Conservation (phyloP, 371 early-diverging fungal genomes). For the Mucor mucedo region DNA sequence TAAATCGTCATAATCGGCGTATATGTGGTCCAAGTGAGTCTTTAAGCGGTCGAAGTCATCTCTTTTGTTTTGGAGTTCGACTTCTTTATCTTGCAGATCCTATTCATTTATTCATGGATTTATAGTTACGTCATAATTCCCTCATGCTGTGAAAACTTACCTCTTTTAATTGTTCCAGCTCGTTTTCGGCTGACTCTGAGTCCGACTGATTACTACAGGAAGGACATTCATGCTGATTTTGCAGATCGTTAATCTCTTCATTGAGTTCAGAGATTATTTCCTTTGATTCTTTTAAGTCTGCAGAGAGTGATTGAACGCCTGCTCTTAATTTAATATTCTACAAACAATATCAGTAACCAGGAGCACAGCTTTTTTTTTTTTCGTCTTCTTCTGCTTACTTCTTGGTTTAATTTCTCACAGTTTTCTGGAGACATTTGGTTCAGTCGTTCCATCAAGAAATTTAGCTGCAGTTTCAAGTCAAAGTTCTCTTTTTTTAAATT, state of each 20-base stretch:
- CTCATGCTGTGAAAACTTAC: not conserved
- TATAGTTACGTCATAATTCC: not conserved
- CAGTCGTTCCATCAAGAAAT: constrained; percentile 67
- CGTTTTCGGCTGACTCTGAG: no score
- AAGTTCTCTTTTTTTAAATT: constrained; percentile 73
- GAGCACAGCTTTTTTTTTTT: not conserved
- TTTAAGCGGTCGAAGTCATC: constrained; percentile 31
- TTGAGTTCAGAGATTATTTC: no score
- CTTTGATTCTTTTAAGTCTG: constrained; percentile 36
- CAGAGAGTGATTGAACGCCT: constrained; percentile 49
- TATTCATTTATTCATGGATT: not conserved
- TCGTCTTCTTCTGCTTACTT: constrained; percentile 48
- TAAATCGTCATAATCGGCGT: constrained; percentile 31
- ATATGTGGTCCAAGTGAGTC: constrained; percentile 32
- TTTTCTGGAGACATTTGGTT: constrained; percentile 64
- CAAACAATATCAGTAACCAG: not conserved
- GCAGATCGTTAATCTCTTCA: no score
- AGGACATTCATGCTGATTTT: not conserved
- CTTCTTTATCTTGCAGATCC: constrained; percentile 35
- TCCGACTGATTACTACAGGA: not conserved
- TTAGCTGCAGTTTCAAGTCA: constrained; percentile 69
- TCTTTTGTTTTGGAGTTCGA: constrained; percentile 34
- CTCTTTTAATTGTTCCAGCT: constrained; percentile 8
- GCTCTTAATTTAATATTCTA: constrained; percentile 65
- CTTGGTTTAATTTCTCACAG: constrained; percentile 56